Percentiles rank a stretch among this genome's conserved stretches.
Evolutionary conservation across 2,329 filamentous ascomycete genomes (phyloP).

Genomic region (Alternaria metachromatica): DNA sequence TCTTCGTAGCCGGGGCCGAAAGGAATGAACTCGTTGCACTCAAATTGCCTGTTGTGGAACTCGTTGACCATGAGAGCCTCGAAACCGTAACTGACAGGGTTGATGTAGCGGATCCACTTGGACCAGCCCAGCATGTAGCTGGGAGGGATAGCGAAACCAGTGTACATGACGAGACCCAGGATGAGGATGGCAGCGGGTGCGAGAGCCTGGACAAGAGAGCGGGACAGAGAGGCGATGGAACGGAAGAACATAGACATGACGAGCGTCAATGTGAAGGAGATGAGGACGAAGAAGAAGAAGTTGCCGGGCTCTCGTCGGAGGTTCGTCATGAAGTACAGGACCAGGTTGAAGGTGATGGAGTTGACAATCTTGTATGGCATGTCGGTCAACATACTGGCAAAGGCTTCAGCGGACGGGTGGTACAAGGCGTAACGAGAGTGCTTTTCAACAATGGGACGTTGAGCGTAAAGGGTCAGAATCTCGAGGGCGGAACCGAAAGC

Average conservation of each 20-base stretch:
- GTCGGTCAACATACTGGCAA: slow-evolving; percentile 84
- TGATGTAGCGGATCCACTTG: slow-evolving; percentile 81
- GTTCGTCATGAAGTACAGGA: slow-evolving; percentile 87
- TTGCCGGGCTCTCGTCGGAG: slow-evolving; percentile 73
- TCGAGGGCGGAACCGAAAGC: slow-evolving; percentile 82
- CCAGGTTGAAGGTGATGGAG: slow-evolving; percentile 76
- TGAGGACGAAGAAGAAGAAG: slow-evolving; percentile 86
- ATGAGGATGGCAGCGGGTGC: slow-evolving; percentile 65
- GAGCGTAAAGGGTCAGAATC: slow-evolving; percentile 84
- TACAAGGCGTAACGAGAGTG: slow-evolving; percentile 86
- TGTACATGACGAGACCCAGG: slow-evolving; percentile 70
- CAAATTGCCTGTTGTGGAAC: slow-evolving; percentile 70
- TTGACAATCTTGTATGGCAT: slow-evolving; percentile 84
- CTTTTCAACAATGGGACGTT: slow-evolving; percentile 92
- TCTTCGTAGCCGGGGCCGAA: slow-evolving; percentile 48
- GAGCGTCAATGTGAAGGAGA: slow-evolving; percentile 75
- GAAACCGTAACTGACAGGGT: slow-evolving; percentile 81
- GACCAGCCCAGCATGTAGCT: slow-evolving; percentile 79
- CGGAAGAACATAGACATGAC: slow-evolving; percentile 89
- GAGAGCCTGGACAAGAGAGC: slow-evolving; percentile 67
- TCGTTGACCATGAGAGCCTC: slow-evolving; percentile 85
- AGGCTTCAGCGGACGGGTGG: slow-evolving; percentile 87
- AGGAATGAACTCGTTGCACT: slow-evolving; percentile 56
- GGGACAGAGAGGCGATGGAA: slow-evolving; percentile 76
- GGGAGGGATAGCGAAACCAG: slow-evolving; percentile 67